Conservation (phyloP, 2,329 filamentous ascomycete genomes). For the Microascus cirrosus region DNA sequence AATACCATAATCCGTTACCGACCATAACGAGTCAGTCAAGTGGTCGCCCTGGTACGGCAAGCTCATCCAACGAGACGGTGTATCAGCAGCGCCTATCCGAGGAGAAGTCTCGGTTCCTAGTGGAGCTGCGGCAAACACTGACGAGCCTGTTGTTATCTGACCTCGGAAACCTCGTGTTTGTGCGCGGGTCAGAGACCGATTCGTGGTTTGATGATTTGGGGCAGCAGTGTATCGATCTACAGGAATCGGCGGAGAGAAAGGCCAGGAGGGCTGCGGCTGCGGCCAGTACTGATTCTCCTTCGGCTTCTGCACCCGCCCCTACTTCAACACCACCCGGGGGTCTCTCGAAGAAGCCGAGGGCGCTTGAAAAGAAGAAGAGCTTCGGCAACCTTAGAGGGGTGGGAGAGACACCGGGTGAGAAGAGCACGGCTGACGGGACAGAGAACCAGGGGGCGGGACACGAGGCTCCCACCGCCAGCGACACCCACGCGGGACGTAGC, state of each 20-base stretch:
- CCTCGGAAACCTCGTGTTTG: constrained; percentile 74
- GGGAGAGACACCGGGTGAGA: not conserved
- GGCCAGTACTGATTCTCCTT: constrained; percentile 16
- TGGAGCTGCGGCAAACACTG: constrained; percentile 65
- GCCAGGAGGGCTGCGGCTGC: constrained; percentile 20
- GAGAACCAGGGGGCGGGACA: constrained; percentile 21
- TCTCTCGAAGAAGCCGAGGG: constrained; percentile 30
- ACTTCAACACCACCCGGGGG: constrained; percentile 24
- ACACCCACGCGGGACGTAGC: constrained; percentile 21
- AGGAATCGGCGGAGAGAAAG: constrained; percentile 40
- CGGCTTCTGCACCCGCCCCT: constrained; percentile 10
- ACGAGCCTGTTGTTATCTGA: constrained; percentile 83
- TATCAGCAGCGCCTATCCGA: constrained; percentile 50
- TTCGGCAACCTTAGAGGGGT: constrained; percentile 44
- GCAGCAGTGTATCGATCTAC: constrained; percentile 53
- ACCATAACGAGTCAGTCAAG: constrained; percentile 35
- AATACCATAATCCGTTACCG: constrained; percentile 26
- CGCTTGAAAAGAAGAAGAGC: constrained; percentile 56
- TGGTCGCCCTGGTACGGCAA: constrained; percentile 53
- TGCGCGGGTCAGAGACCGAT: constrained; percentile 87
- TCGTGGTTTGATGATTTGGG: constrained; percentile 67
- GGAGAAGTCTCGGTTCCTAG: constrained; percentile 68
- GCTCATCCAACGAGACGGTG: constrained; percentile 57
- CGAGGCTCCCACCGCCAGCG: constrained; percentile 23
- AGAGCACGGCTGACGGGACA: not conserved